Conservation (phyloP, 371 early-diverging fungal genomes). For the Haplosporangium sp. region DNA sequence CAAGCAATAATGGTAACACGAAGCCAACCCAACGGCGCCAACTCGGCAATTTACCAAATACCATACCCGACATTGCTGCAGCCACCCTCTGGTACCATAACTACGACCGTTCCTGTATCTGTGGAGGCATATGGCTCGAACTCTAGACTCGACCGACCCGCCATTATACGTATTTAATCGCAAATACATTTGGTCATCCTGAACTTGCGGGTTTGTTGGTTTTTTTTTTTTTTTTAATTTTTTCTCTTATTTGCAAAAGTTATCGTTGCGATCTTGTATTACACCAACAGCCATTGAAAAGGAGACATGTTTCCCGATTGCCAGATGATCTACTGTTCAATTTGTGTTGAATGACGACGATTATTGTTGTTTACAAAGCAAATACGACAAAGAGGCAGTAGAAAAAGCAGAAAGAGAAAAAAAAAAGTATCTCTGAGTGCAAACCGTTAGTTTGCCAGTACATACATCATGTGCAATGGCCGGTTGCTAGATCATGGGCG, state of each 20-base stretch:
- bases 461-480: no score
- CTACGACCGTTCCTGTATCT: constrained; percentile 48
- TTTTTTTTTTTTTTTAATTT: background rate
- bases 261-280: background rate
- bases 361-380: no score
- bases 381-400: no score
- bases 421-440: no score
- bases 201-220: background rate
- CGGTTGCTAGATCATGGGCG: no score
- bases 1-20: constrained; percentile 15
- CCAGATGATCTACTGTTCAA: background rate
- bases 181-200: no score
- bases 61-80: constrained; percentile 41
- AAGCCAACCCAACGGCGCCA: constrained; percentile 11
- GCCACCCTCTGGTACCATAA: constrained; percentile 51
- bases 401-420: no score
- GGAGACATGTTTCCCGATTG: background rate
- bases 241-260: background rate
- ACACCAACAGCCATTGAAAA: background rate
- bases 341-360: background rate
- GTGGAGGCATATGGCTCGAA: constrained; percentile 41
- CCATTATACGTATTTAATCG: background rate
- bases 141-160: constrained; percentile 8
- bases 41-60: constrained; percentile 13
- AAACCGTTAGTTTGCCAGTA: no score